Conservation (phyloP, 1,284 basidiomycete genomes). For the Ceratobasidium sp. region DNA sequence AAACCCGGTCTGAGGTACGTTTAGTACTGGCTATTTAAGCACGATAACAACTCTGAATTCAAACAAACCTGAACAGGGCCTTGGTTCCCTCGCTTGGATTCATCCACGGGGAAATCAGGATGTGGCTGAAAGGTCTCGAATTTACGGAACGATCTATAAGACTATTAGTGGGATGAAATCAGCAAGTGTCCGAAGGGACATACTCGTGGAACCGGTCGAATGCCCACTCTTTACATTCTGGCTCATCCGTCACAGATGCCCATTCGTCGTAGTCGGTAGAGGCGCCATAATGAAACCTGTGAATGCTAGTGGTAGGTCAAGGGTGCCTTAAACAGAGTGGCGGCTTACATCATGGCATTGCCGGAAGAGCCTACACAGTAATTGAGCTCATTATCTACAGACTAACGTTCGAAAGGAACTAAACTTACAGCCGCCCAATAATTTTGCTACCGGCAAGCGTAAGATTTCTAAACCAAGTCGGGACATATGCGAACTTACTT, state of each 20-base stretch:
- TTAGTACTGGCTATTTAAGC: background rate
- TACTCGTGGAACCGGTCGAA: slow-evolving; percentile 62
- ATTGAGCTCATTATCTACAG: background rate
- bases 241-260: slow-evolving; percentile 62
- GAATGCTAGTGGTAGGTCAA: slow-evolving; percentile 25
- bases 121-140: slow-evolving; percentile 54
- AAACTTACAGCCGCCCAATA: slow-evolving; percentile 71
- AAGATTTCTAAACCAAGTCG: background rate
- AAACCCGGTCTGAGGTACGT: slow-evolving; percentile 17
- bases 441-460: slow-evolving; percentile 57
- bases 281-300: slow-evolving; percentile 50
- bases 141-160: slow-evolving; percentile 63
- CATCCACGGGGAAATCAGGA: slow-evolving; percentile 20
- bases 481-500: slow-evolving; percentile 54
- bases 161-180: slow-evolving; percentile 21
- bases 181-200: slow-evolving; percentile 23
- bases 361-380: slow-evolving; percentile 61
- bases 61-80: slow-evolving; percentile 26
- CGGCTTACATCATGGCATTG: slow-evolving; percentile 66
- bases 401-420: background rate
- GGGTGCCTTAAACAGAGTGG: background rate
- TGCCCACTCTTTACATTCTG: slow-evolving; percentile 62
- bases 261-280: slow-evolving; percentile 59
- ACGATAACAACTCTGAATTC: slow-evolving; percentile 16
- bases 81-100: slow-evolving; percentile 12